These are phyloP conservation scores for Rosa multiflora DNA, from an alignment of 306 rosid genomes.

Conservation along the genomic window DNA sequence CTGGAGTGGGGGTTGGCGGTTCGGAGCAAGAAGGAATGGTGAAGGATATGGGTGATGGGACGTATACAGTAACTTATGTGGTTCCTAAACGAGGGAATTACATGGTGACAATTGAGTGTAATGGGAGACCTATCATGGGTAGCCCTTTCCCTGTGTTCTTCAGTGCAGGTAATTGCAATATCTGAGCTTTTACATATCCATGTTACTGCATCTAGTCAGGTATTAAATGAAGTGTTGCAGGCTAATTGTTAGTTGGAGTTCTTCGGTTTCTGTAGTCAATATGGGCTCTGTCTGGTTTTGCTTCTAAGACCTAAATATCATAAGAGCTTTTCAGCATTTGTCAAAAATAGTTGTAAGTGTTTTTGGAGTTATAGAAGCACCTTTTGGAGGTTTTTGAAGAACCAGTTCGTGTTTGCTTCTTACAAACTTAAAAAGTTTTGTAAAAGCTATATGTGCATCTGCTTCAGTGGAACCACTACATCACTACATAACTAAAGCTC, in stretches of 20 bases:
- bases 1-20: constrained; percentile 95
- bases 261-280: not conserved
- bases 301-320: not conserved
- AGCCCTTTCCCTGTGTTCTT: constrained; percentile 98
- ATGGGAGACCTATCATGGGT: constrained; percentile 92
- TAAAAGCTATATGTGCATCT: not conserved
- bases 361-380: not conserved
- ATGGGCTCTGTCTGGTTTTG: not conserved
- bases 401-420: not conserved
- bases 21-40: constrained; percentile 92
- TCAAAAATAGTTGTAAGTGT: not conserved
- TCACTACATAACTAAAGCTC: not conserved
- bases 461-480: not conserved
- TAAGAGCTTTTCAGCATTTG: not conserved
- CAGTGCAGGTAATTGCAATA: constrained; percentile 74
- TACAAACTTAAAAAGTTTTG: not conserved
- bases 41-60: constrained; percentile 95
- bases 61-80: constrained; percentile 83
- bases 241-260: not conserved
- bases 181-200: not conserved
- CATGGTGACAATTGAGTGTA: constrained; percentile 88
- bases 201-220: not conserved
- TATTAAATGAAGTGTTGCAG: not conserved
- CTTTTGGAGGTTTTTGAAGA: not conserved
- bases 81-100: constrained; percentile 97